phyloP scores from a whole-genome alignment of 2,329 filamentous ascomycete genomes.

The Ambrosiella beaveri region DNA sequence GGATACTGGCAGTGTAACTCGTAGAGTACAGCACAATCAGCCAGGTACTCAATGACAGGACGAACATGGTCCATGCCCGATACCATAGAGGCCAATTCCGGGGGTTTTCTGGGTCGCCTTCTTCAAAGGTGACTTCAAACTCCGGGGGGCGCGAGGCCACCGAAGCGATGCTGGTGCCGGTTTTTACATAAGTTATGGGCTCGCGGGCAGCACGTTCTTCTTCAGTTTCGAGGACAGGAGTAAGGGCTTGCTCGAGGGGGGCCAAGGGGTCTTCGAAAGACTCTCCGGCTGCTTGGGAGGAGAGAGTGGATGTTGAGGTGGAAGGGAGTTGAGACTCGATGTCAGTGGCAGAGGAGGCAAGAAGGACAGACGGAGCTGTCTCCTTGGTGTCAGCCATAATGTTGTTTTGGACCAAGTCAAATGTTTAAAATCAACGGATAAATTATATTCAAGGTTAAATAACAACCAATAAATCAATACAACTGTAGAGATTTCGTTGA shows the following conservation, averaged over 20 bases:
- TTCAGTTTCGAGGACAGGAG: constrained; percentile 23
- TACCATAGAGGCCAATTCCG: constrained; percentile 46
- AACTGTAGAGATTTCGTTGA: neutral
- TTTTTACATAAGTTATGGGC: constrained; percentile 28
- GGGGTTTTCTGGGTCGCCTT: constrained; percentile 45
- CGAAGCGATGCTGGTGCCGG: constrained; percentile 26
- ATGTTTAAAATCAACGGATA: neutral
- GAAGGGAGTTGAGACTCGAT: neutral
- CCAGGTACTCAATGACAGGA: constrained; percentile 30
- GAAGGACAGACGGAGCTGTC: neutral
- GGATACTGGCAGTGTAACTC: constrained; percentile 56
- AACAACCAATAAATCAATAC: neutral
- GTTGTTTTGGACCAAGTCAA: neutral
- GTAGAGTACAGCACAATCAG: constrained; percentile 56
- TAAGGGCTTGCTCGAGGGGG: constrained; percentile 24
- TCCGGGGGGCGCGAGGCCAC: constrained; percentile 32
- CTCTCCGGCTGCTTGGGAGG: neutral
- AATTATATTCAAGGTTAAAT: neutral
- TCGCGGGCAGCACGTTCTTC: constrained; percentile 25
- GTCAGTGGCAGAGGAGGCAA: neutral
- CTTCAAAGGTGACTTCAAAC: constrained; percentile 58
- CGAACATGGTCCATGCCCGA: constrained; percentile 27
- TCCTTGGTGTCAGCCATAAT: neutral
- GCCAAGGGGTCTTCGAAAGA: constrained; percentile 18
- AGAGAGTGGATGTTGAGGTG: neutral